A percentile compares a stretch with the other conserved stretches of the same genome.
These are phyloP conservation scores for Alternaria conjuncta DNA, from an alignment of 2,329 filamentous ascomycete species.

Conservation along the genomic window DNA sequence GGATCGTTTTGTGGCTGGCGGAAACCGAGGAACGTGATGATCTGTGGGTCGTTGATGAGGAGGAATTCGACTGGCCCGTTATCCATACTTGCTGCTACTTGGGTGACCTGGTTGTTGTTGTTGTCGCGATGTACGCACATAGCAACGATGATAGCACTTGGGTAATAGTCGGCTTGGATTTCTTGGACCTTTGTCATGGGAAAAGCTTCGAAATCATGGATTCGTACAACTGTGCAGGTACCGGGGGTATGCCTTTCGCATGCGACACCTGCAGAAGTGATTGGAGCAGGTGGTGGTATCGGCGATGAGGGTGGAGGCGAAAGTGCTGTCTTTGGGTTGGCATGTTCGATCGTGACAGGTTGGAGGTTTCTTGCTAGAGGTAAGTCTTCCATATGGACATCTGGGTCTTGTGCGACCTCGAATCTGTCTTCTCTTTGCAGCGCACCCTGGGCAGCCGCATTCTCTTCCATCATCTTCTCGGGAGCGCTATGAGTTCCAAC, in stretches of 20 bases:
- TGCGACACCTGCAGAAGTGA: not conserved
- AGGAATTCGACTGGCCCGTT: constrained; percentile 23
- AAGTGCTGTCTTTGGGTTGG: not conserved
- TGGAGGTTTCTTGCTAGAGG: not conserved
- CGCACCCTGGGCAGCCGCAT: not conserved
- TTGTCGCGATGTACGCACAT: constrained; percentile 13
- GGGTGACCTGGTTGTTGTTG: not conserved
- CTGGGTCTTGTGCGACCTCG: not conserved
- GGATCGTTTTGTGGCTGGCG: constrained; percentile 1
- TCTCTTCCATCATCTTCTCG: accelerated
- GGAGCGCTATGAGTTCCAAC: not conserved
- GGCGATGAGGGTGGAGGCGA: not conserved
- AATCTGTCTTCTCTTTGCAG: not conserved
- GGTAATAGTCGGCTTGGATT: constrained; percentile 19
- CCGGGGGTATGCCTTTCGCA: not conserved
- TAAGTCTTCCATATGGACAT: not conserved
- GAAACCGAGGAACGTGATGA: constrained; percentile 20
- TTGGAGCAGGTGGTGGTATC: not conserved
- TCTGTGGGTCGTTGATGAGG: constrained; percentile 12
- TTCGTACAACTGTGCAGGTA: constrained; percentile 1
- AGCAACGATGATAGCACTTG: constrained; percentile 7
- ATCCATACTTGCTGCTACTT: constrained; percentile 20
- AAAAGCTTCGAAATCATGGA: constrained; percentile 21
- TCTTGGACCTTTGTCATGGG: constrained; percentile 16
- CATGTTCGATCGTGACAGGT: not conserved